Evolutionary conservation across 441 rosid species (phyloP).

Genomic region (Mallotus japonicus): DNA sequence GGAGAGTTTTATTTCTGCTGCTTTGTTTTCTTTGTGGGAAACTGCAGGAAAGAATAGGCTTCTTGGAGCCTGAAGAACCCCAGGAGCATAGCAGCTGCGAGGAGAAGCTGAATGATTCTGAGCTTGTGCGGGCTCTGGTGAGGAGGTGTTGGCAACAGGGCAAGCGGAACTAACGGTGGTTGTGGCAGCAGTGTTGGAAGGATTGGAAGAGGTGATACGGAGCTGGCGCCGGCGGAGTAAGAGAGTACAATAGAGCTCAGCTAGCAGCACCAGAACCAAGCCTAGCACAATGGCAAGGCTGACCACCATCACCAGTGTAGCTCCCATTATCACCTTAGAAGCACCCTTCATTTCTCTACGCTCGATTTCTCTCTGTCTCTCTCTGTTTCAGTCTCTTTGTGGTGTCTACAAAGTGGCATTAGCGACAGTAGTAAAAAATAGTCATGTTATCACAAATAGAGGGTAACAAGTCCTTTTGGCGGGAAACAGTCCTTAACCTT

Average conservation of each 20-base stretch:
- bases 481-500: constrained; percentile 44
- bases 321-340: constrained; percentile 80
- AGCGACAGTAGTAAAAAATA: not conserved
- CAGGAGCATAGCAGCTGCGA: constrained; percentile 51
- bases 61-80: constrained; percentile 68
- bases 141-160: constrained; percentile 10
- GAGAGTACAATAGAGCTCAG: constrained; percentile 84
- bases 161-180: constrained; percentile 12
- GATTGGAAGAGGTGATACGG: constrained; percentile 20
- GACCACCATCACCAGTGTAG: constrained; percentile 74
- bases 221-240: constrained; percentile 54
- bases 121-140: constrained; percentile 21
- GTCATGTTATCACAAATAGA: constrained; percentile 25
- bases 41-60: constrained; percentile 47
- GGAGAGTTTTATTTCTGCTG: constrained; percentile 19
- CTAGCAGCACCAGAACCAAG: constrained; percentile 66
- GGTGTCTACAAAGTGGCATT: not conserved
- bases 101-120: constrained; percentile 35
- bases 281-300: constrained; percentile 68
- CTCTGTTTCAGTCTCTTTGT: constrained; percentile 8
- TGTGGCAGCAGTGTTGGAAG: constrained; percentile 20
- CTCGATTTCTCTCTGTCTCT: not conserved
- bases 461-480: constrained; percentile 36
- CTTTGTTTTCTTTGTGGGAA: constrained; percentile 25
- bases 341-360: constrained; percentile 56